Conservation (phyloP, 1,284 basidiomycete genomes). For the Melampsora larici-populina region DNA sequence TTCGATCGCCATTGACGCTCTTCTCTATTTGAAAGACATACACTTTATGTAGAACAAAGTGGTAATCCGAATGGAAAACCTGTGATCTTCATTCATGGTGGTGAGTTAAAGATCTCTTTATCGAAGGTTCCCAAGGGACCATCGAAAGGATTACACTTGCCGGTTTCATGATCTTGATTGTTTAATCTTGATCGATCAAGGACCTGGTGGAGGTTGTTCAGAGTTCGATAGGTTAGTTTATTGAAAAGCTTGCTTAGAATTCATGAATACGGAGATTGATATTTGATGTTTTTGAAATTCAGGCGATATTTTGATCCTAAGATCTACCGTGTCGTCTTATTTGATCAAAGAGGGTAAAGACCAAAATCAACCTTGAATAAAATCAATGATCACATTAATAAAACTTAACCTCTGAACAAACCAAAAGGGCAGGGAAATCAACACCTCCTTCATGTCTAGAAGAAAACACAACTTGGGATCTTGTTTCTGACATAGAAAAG, state of each 20-base stretch:
- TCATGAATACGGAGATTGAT: conserved; percentile 51
- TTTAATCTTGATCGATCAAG: background rate
- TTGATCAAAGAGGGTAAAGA: conserved; percentile 16
- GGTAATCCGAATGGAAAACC: conserved; percentile 46
- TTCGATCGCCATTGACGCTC: background rate
- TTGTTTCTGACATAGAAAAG: conserved; percentile 83
- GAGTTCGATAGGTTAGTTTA: conserved; percentile 8
- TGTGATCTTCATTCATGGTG: conserved; percentile 76
- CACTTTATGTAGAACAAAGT: conserved; percentile 48
- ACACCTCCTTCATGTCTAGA: conserved; percentile 64
- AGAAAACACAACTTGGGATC: conserved; percentile 91
- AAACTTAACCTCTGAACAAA: conserved; percentile 31
- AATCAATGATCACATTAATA: background rate
- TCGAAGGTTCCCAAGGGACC: conserved; percentile 9
- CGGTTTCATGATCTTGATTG: conserved; percentile 1
- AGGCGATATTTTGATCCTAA: conserved; percentile 74
- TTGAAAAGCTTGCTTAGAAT: conserved; percentile 48
- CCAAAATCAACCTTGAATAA: background rate
- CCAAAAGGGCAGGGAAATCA: conserved; percentile 55
- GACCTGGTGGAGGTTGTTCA: conserved; percentile 39
- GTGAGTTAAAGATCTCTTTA: background rate
- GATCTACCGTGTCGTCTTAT: conserved; percentile 66
- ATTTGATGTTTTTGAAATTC: conserved; percentile 64
- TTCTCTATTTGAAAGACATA: conserved; percentile 46
- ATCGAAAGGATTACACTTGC: conserved; percentile 19